A percentile compares a stretch with the other conserved stretches of the same genome.
phyloP scores from a whole-genome alignment of 208 protist genomes.

The Crithidia fasciculata region DNA sequence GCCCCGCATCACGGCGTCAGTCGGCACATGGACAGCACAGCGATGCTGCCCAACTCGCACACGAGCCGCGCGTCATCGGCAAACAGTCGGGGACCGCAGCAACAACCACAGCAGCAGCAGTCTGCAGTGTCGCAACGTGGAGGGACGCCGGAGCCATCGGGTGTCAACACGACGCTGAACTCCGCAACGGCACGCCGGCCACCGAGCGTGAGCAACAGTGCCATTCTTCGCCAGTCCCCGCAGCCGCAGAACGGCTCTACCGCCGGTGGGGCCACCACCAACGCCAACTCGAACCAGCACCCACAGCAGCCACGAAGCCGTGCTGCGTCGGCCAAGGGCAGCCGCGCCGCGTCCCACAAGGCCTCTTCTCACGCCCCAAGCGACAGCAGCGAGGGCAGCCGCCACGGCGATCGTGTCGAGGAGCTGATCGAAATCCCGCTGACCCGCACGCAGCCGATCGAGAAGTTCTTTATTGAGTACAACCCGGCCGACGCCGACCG shows the following conservation, averaged over 20 bases:
- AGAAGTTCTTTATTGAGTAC: constrained; percentile 87
- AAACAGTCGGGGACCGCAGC: background rate
- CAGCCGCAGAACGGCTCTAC: background rate
- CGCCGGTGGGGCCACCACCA: background rate
- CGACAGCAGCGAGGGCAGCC: constrained; percentile 33
- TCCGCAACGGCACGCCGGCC: constrained; percentile 22
- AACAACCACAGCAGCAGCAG: too few relatives aligned
- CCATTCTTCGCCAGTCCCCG: constrained; percentile 2
- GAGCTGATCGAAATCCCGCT: constrained; percentile 71
- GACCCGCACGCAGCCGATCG: constrained; percentile 55
- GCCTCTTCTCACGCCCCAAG: constrained; percentile 18
- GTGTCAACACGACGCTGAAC: constrained; percentile 15
- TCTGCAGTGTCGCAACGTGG: background rate
- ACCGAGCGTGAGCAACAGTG: constrained; percentile 8
- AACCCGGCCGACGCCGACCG: constrained; percentile 33
- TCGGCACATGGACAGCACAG: background rate
- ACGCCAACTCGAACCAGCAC: background rate
- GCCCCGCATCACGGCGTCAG: background rate
- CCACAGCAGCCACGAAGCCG: constrained; percentile 12
- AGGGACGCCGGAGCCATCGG: constrained; percentile 7
- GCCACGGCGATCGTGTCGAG: constrained; percentile 46
- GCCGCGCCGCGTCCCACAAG: constrained; percentile 15
- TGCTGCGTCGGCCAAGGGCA: constrained; percentile 6
- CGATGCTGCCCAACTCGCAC: constrained; percentile 18
- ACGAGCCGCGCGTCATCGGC: constrained; percentile 22